A percentile compares a stretch with the other conserved stretches of the same genome.
Evolutionary conservation across 2,329 filamentous ascomycete genomes (phyloP).

Genomic region (Diaporthe sp.): DNA sequence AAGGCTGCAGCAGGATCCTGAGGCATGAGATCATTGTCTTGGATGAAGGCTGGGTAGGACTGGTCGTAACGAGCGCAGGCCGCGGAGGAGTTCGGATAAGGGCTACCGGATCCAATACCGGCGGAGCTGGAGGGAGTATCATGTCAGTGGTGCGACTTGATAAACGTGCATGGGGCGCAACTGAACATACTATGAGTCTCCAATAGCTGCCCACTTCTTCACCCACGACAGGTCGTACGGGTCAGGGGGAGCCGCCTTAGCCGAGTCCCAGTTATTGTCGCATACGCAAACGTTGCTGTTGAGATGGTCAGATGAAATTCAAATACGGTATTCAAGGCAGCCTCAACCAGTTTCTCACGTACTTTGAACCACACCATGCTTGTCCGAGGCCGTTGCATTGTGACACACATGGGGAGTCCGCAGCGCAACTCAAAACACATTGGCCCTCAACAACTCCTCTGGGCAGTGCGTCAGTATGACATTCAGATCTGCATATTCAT

Average conservation of each 20-base stretch:
- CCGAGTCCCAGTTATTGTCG: slow-evolving; percentile 5
- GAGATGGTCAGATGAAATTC: background rate
- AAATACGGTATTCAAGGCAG: background rate
- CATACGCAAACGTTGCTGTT: slow-evolving; percentile 9
- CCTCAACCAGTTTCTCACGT: background rate
- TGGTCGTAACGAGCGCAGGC: slow-evolving; percentile 19
- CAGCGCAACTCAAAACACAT: slow-evolving; percentile 7
- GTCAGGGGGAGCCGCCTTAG: background rate
- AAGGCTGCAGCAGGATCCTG: slow-evolving; percentile 6
- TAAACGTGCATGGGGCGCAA: background rate
- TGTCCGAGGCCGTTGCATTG: slow-evolving; percentile 1
- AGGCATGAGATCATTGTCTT: slow-evolving; percentile 1
- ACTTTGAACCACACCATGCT: slow-evolving; percentile 12
- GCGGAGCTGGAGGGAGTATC: background rate
- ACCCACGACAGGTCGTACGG: slow-evolving; percentile 6
- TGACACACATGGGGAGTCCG: background rate
- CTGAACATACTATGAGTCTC: slow-evolving; percentile 22
- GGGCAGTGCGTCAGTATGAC: background rate
- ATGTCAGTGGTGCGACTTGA: background rate
- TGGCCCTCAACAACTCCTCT: slow-evolving; percentile 14
- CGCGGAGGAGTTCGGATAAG: background rate
- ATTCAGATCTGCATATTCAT: background rate
- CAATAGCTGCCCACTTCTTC: slow-evolving; percentile 19
- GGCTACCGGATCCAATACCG: slow-evolving; percentile 16
- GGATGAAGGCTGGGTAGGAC: slow-evolving; percentile 10